Conservation (phyloP, 768 basidiomycete genomes). For the Rhizopogon sp. region DNA sequence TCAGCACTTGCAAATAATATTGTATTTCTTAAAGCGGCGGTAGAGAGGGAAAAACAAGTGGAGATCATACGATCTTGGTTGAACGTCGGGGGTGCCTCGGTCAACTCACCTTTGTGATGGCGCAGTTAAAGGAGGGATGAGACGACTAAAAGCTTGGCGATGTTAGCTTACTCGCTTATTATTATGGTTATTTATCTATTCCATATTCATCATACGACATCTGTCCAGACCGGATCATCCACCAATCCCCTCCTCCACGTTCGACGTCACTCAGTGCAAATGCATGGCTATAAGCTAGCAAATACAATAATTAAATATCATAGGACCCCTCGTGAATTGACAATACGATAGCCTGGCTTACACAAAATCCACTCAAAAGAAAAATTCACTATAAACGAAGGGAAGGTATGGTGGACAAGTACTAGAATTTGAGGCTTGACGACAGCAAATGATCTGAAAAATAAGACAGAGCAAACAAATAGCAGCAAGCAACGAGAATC, state of each 20-base stretch:
- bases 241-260: conserved; percentile 18
- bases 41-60: conserved; percentile 5
- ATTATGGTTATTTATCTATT: neutral
- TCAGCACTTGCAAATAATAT: conserved; percentile 11
- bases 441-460: conserved; percentile 4
- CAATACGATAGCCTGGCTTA: conserved; percentile 20
- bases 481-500: conserved; percentile 7
- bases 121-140: neutral
- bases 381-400: conserved; percentile 1
- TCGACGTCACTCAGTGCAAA: neutral
- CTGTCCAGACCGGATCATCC: neutral
- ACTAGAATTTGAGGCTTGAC: neutral
- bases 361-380: conserved; percentile 4
- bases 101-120: conserved; percentile 17
- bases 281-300: neutral
- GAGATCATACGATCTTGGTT: conserved; percentile 5
- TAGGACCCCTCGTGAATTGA: conserved; percentile 11
- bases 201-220: neutral
- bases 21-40: conserved; percentile 10
- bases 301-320: conserved; percentile 6
- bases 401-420: conserved; percentile 4
- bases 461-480: conserved; percentile 20
- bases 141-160: neutral
- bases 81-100: neutral
- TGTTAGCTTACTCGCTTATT: neutral